phyloP scores from a whole-genome alignment of 192 early-diverging fungal species.

The Funneliformis mosseae region DNA sequence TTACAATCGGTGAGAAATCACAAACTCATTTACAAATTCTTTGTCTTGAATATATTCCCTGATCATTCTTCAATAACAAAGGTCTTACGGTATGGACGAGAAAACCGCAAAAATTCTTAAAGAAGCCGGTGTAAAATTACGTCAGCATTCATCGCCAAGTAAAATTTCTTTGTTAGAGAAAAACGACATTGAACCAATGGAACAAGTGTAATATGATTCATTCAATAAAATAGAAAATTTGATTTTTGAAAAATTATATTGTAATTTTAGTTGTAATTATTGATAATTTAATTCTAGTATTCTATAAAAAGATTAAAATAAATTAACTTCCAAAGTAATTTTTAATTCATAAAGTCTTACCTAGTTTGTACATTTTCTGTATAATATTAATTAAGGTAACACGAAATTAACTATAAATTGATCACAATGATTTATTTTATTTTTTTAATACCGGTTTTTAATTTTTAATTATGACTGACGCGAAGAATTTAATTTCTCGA shows the following conservation, averaged over 20 bases:
- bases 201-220: background rate
- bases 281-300: too few relatives aligned
- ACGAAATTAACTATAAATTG: background rate
- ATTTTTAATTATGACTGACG: background rate
- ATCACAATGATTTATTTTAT: background rate
- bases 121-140: slow-evolving; percentile 79
- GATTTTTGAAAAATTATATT: too few relatives aligned
- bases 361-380: background rate
- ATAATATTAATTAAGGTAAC: background rate
- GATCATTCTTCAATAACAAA: slow-evolving; percentile 37
- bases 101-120: slow-evolving; percentile 78
- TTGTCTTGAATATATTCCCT: background rate
- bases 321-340: too few relatives aligned
- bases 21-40: background rate
- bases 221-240: background rate
- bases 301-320: too few relatives aligned
- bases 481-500: background rate
- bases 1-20: slow-evolving; percentile 50
- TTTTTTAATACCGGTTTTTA: background rate
- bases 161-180: slow-evolving; percentile 7
- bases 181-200: background rate
- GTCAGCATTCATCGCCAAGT: slow-evolving; percentile 72
- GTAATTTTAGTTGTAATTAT: too few relatives aligned
- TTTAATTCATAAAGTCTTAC: too few relatives aligned
- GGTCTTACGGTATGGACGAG: slow-evolving; percentile 94